Evolutionary conservation across 2,329 filamentous ascomycete genomes (phyloP).

Genomic region (Colletotrichum sp.): DNA sequence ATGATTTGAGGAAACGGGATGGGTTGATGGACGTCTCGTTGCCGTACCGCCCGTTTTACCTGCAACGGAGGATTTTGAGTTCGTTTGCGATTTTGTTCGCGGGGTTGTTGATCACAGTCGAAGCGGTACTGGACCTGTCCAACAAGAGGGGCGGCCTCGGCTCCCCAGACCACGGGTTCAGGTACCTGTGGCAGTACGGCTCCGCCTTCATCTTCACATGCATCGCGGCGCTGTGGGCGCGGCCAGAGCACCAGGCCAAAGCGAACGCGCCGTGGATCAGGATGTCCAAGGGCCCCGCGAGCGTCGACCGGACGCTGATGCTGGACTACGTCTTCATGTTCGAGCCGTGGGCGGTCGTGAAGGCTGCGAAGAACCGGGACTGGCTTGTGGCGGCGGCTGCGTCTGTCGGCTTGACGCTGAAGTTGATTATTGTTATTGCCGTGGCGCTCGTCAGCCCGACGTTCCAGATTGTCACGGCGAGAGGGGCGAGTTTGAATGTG

Average conservation of each 20-base stretch:
- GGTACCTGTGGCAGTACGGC: slow-evolving; percentile 42
- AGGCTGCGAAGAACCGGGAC: slow-evolving; percentile 36
- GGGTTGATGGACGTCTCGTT: slow-evolving; percentile 31
- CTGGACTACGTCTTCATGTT: slow-evolving; percentile 39
- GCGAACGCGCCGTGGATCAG: slow-evolving; percentile 41
- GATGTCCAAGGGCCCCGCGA: slow-evolving; percentile 31
- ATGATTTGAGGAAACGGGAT: background rate
- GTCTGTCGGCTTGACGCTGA: slow-evolving; percentile 33
- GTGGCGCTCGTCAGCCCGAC: slow-evolving; percentile 39
- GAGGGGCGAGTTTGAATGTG: slow-evolving; percentile 28
- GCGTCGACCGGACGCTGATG: slow-evolving; percentile 36
- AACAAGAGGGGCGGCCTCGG: slow-evolving; percentile 32
- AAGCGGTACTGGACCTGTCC: slow-evolving; percentile 35
- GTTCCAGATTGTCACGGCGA: slow-evolving; percentile 28
- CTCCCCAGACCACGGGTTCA: slow-evolving; percentile 26
- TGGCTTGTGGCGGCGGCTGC: slow-evolving; percentile 34
- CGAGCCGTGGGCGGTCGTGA: slow-evolving; percentile 30
- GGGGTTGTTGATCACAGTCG: slow-evolving; percentile 31
- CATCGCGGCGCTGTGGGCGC: slow-evolving; percentile 36
- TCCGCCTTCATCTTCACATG: slow-evolving; percentile 37
- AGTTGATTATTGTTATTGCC: slow-evolving; percentile 37
- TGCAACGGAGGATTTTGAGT: slow-evolving; percentile 34
- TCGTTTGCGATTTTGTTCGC: slow-evolving; percentile 33
- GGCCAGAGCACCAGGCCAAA: slow-evolving; percentile 44
- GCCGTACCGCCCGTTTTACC: slow-evolving; percentile 40